Base-by-base conservation (phyloP, 257 asterid genomes). In the Handroanthus guayacan region DNA sequence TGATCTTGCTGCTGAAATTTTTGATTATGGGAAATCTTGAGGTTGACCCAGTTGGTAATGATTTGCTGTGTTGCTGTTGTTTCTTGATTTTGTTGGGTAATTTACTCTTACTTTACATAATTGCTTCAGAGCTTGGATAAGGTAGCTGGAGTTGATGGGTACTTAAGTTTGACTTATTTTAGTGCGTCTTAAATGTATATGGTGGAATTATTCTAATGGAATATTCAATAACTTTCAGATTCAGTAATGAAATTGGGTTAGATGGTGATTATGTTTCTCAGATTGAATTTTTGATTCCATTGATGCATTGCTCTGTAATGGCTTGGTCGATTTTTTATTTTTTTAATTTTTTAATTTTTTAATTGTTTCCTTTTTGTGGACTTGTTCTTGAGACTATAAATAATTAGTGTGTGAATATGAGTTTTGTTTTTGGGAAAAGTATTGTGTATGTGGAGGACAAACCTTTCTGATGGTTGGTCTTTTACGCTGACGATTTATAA, bases 1-100 rank as follows among this genome's bases (percentile, higher is more conserved):
- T 70, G 70, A 64, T 75, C 31, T 44, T 52, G 67, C 50, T 64
- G 6, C 18, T 56, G 57, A 63, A 54, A 6, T 11, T 76, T 2
- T 5, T 34, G 5, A 5, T 41, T 18, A 47, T 36, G 11, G 44
- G 51, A 2, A 18, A 56, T 62, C 20, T 82, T 54, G 54, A 25
- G 54, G 14, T 75, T 54, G 36, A 9, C 4, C 57, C 48, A 20
- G 48, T 52, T 75, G 57, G 31, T 77, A 2, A 20, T 9, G 14
- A 51, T n/a, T 39, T 54, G n/a, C 8, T 62, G 4, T 72, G 51
- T 25, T 14, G 48, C 7, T 9, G 52, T 54, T 48, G 5, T 74
- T 58, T 72, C 38, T 76, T 63, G 55, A 31, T 51, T 62, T 61
- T 62, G 41, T 14, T 10, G 37, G 52, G 36, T 64, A 44, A 44